These are phyloP conservation scores for Ilex aquifolium DNA, from an alignment of 257 asterid genomes.

Conservation along the genomic window DNA sequence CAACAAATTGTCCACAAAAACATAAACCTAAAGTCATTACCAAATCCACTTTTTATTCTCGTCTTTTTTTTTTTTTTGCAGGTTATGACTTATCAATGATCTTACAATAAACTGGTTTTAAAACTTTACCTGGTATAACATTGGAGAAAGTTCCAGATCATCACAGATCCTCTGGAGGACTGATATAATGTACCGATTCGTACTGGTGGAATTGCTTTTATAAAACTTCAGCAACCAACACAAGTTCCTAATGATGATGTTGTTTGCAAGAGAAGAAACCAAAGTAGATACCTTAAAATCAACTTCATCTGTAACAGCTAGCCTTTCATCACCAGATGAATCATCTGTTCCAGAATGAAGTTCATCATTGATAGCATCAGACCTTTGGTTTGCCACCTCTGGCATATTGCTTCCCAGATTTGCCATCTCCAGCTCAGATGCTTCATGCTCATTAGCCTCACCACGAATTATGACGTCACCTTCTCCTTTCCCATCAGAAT, in stretches of 20 bases:
- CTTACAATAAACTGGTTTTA: neutral
- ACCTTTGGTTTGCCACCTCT: slow-evolving; percentile 32
- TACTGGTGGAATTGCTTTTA: slow-evolving; percentile 64
- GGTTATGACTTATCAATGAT: neutral
- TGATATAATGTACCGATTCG: slow-evolving; percentile 66
- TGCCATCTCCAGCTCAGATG: slow-evolving; percentile 14
- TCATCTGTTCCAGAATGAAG: slow-evolving; percentile 43
- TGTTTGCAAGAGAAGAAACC: slow-evolving; percentile 73
- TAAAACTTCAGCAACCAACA: slow-evolving; percentile 91
- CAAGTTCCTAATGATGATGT: slow-evolving; percentile 54
- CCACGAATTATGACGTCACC: slow-evolving; percentile 1
- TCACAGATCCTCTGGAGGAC: slow-evolving; percentile 72
- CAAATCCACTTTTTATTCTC: neutral
- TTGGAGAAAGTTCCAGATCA: slow-evolving; percentile 85
- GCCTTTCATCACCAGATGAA: slow-evolving; percentile 77
- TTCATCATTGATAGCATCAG: slow-evolving; percentile 28
- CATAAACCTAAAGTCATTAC: slow-evolving; percentile 11
- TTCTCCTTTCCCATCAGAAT: slow-evolving; percentile 14
- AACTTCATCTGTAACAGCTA: slow-evolving; percentile 51
- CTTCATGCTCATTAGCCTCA: slow-evolving; percentile 25
- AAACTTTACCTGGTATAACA: slow-evolving; percentile 82
- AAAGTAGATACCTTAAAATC: slow-evolving; percentile 69
- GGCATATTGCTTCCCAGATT: slow-evolving; percentile 28
- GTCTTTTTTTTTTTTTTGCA: neutral
- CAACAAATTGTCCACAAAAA: slow-evolving; percentile 23